Base-by-base conservation (phyloP, 163 green algal species). In the Coccomyxa subellipsoidea region DNA sequence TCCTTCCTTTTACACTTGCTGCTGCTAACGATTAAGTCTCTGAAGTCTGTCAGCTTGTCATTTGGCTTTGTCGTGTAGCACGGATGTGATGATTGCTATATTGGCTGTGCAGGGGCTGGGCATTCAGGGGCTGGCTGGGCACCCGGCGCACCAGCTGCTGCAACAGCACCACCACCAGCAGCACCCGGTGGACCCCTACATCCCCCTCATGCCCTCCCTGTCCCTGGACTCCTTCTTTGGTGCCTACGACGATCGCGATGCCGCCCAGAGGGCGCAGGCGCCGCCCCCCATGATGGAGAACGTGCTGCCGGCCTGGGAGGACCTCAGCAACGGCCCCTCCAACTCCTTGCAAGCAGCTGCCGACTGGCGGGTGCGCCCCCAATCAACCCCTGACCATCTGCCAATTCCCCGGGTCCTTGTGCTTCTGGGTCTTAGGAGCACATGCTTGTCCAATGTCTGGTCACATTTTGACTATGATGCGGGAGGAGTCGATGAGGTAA, bases 221-320 rank as follows among this genome's bases (percentile, higher is more conserved):
- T 79, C 66, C 23, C 34, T 77, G n/a, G 79, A 83, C 79, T 79
- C 66, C 5, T 83, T 83, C 79, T 83, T 83, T 31, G 53, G 29
- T 7, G 36, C 39, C 29, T 37, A 47, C 15, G 79, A 79, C 4
- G 77, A 72, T 9, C 39, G 27, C 6, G 31, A 79, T 4, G 69
- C 69, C 32, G 12, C 6, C 59, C 54, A 70, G 35, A 54, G 54
- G 23, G 12, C 36, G 34, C 34, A 36, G 78, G n/a, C 31, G 36
- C 36, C 72, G 15, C 35, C 35, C 7, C 27, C 35, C 72, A 78
- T 40, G 35, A 78, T 40, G 35, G 36, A 54, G 35, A 78, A 78
- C 32, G 35, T 78, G 2, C 35, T 54, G 31, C 72, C 72, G 21
- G 36, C 36, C n/a, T 54, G 35, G 35, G 72, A 78, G 6, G 35